Percentiles rank a stretch among this genome's conserved stretches.
Evolutionary conservation across 2,329 filamentous ascomycete genomes (phyloP).

Genomic region (Incumbomyces delicatus): DNA sequence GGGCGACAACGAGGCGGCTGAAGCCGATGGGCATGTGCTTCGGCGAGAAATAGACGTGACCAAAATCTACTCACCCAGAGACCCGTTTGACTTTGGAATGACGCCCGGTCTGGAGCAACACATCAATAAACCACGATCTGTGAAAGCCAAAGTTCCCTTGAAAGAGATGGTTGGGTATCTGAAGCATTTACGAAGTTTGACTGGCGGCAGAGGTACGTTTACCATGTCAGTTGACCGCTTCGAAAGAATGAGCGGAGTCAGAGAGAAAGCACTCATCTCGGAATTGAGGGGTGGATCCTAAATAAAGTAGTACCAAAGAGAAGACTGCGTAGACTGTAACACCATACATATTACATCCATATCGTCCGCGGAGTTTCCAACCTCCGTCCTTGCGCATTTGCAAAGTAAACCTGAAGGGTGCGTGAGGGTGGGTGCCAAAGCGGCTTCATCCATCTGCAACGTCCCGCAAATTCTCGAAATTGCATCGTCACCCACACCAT

Average conservation of each 20-base stretch:
- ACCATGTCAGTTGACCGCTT: constrained; percentile 65
- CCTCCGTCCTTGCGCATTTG: too few species aligned
- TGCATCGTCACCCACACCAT: not conserved
- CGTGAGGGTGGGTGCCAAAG: too few species aligned
- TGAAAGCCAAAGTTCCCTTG: constrained; percentile 79
- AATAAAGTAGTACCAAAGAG: not conserved
- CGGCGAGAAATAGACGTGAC: constrained; percentile 51
- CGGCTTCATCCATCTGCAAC: not conserved
- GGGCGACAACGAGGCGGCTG: constrained; percentile 37
- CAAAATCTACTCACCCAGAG: constrained; percentile 76
- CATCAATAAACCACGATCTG: constrained; percentile 46
- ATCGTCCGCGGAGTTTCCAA: too few species aligned
- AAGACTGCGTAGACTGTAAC: not conserved
- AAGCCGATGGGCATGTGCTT: constrained; percentile 21
- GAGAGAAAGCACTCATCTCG: constrained; percentile 48
- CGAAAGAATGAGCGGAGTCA: constrained; percentile 53
- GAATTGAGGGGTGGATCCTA: constrained; percentile 30
- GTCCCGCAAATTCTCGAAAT: not conserved
- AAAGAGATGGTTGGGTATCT: constrained; percentile 97
- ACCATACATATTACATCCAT: too few species aligned
- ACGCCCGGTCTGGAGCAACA: constrained; percentile 21
- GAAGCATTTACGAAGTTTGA: constrained; percentile 78
- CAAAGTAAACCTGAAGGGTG: too few species aligned
- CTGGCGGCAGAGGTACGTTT: constrained; percentile 70
- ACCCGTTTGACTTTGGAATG: constrained; percentile 56